Conservation (phyloP, 202 grass and related monocot species). For the Setaria italica region DNA sequence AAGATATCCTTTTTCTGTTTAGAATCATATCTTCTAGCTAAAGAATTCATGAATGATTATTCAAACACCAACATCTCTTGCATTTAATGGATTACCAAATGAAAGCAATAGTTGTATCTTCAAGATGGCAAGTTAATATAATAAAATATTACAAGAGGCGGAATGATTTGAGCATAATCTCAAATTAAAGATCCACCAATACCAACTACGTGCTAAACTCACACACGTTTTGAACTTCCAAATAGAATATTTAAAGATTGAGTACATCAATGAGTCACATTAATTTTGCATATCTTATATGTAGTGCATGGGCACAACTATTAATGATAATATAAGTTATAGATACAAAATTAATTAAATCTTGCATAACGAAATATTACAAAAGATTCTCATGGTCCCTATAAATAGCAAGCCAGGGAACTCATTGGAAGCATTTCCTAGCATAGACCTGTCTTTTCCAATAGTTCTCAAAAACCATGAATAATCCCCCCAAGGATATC, state of each 20-base stretch:
- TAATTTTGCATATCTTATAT: slow-evolving; percentile 1
- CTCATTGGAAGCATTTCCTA: not conserved
- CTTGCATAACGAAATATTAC: not conserved
- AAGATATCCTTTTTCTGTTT: not conserved
- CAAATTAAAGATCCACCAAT: too few species aligned
- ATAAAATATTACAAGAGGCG: not conserved
- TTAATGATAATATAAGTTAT: not conserved
- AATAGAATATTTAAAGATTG: not conserved
- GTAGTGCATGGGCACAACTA: not conserved
- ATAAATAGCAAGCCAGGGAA: not conserved
- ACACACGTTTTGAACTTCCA: not conserved
- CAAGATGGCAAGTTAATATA: not conserved
- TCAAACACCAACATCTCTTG: not conserved
- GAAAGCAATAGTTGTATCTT: not conserved
- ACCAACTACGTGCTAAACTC: not conserved
- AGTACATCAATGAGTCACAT: not conserved
- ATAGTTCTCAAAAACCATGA: not conserved
- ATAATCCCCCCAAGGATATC: not conserved
- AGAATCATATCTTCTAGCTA: slow-evolving; percentile 2
- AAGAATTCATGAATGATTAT: not conserved
- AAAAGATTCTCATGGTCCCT: not conserved
- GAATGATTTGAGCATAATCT: not conserved
- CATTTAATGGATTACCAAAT: not conserved
- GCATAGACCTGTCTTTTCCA: too few species aligned
- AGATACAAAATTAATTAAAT: not conserved